A percentile compares a stretch with the other conserved stretches of the same genome.
phyloP scores from a whole-genome alignment of 169 alveolate genomes.

The Plasmodium knowlesi region DNA sequence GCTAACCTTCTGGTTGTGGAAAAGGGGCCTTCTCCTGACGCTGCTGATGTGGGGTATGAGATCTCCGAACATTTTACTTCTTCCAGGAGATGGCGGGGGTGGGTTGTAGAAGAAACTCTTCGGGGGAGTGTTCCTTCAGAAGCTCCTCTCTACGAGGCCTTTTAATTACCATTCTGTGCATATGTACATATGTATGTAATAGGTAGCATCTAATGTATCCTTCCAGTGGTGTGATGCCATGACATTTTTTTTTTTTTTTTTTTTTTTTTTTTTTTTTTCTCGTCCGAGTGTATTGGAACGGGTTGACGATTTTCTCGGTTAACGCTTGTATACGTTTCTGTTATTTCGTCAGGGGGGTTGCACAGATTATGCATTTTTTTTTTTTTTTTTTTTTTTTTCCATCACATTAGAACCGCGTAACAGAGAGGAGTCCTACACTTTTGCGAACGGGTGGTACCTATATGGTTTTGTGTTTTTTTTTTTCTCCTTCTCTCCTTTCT shows the following conservation, averaged over 20 bases:
- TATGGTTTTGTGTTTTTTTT: neutral
- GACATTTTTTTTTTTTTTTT: neutral
- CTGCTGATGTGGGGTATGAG: neutral
- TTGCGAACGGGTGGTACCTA: neutral
- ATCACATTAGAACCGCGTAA: neutral
- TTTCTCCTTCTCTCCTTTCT: neutral
- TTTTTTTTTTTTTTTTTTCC: neutral
- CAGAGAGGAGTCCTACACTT: neutral
- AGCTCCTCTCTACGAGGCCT: neutral
- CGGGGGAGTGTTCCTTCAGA: neutral
- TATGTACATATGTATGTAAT: neutral
- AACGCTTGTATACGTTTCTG: neutral
- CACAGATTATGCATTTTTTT: neutral
- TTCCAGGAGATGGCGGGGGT: neutral
- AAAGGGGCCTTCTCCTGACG: neutral
- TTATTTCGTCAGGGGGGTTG: neutral
- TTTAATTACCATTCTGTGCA: neutral
- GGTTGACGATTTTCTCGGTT: neutral
- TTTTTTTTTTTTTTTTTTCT: constrained; percentile 5
- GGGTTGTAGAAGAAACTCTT: neutral
- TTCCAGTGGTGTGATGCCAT: neutral
- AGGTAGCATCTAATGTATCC: neutral
- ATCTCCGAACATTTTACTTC: neutral
- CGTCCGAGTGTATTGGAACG: neutral
- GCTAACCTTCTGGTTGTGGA: neutral